Evolutionary conservation across 306 rosid species (phyloP), one percentile per base, ranked within the genome.

Genomic region (Elaeagnus macrophylla): DNA sequence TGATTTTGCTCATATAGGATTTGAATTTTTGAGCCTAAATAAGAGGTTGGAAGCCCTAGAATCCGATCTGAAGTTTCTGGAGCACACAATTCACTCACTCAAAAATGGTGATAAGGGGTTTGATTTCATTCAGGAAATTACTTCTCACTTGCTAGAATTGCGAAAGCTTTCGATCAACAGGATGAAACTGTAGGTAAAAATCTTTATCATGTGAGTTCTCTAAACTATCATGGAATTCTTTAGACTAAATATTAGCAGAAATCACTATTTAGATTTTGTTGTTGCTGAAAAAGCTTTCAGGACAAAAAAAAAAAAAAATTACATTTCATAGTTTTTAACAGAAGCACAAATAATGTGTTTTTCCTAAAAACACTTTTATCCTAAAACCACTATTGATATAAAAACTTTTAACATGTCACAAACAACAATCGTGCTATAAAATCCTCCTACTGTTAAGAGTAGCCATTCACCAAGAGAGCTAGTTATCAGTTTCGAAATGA

Each of bases 1-100:
- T 15, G 79, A 71, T 66, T 56, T 76, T 48, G 48, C 74, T 58
- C 72, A 79, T 46, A 51, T 82, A 44, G 62, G 51, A 60, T 57
- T 52, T 19, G 57, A 62, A 67, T 48, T 72, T 64, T 71, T 67
- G 5, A 62, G 75, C 47, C 61, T 87, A 57, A 54, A 77, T 40
- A 69, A 66, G 64, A 84, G 95, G 71, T 61, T 84, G 72, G 83
- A 68, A 66, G 81, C 72, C 44, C 87, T 91, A 8, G 95, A 87
- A 68, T 72, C 73, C 7, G 89, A 87, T 66, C 65, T 40, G 66
- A 72, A 61, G 65, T 73, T 91, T 65, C 89, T 91, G 53, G 83
- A 79, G 71, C 87, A 77, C 44, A 46, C 77, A 10, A 17, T 84
- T 55, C 82, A 72, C 58, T 62, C 80, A 36, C 77, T 81, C 20